Conservation (phyloP, 192 early-diverging fungal species). For the Coemansia sp. region DNA sequence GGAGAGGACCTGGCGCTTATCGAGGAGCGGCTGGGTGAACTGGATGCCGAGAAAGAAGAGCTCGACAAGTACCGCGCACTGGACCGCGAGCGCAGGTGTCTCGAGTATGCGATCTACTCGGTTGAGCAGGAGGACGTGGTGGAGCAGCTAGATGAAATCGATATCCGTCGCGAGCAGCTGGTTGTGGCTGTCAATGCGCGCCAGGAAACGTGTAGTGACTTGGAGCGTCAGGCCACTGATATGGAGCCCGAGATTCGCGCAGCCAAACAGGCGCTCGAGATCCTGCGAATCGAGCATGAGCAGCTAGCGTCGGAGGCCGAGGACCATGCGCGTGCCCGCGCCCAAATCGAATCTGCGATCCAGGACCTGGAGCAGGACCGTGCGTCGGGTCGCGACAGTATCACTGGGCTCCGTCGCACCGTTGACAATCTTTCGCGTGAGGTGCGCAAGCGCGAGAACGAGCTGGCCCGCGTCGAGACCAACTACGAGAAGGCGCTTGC, state of each 20-base stretch:
- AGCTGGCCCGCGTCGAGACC: slow-evolving; percentile 66
- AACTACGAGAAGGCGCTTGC: slow-evolving; percentile 61
- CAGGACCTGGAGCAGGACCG: slow-evolving; percentile 77
- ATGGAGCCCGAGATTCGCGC: slow-evolving; percentile 62
- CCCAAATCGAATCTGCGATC: slow-evolving; percentile 76
- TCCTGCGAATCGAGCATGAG: slow-evolving; percentile 66
- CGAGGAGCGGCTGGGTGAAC: slow-evolving; percentile 81
- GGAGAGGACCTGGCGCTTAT: slow-evolving; percentile 85
- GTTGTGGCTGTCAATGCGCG: slow-evolving; percentile 61
- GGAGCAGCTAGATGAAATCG: slow-evolving; percentile 73
- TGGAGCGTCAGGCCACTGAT: slow-evolving; percentile 54
- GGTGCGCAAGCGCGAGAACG: slow-evolving; percentile 54
- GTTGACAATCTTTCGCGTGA: slow-evolving; percentile 32
- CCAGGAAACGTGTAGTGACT: slow-evolving; percentile 58
- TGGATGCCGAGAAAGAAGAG: slow-evolving; percentile 94
- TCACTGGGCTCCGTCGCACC: slow-evolving; percentile 51
- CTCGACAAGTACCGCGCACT: slow-evolving; percentile 82
- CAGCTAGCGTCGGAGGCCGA: slow-evolving; percentile 73
- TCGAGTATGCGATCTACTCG: slow-evolving; percentile 93
- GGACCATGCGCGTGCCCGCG: slow-evolving; percentile 72
- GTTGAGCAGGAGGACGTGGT: slow-evolving; percentile 82
- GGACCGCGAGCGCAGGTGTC: slow-evolving; percentile 80
- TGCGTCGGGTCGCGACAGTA: slow-evolving; percentile 47
- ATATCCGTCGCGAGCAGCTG: slow-evolving; percentile 54
- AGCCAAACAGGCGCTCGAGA: slow-evolving; percentile 63